Base-by-base conservation (phyloP, 306 rosid genomes). In the Cucurbita argyrosperma region DNA sequence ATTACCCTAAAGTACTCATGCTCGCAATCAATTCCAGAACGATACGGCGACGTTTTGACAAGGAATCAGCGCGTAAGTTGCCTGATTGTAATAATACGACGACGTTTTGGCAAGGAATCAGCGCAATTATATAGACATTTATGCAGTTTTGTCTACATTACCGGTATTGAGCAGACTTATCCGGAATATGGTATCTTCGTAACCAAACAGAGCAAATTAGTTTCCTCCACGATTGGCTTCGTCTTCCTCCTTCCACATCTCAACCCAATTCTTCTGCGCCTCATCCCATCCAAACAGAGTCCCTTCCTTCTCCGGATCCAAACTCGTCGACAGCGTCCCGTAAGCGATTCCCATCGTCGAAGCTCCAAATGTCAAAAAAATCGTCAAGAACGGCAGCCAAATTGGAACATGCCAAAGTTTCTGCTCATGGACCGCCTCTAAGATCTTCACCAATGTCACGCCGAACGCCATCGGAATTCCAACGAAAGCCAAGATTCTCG, bases 221-320 rank as follows among this genome's bases (percentile, higher is more conserved):
- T 68, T 13, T 14, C 55, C 16, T 62, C 13, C n/a, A 1, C 71
- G 62, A 39, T 55, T 72, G 56, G 21, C 37, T 45, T 71, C 72
- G 52, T 83, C 84, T n/a, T 94, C 96, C 70, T 89, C 90, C 76
- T 82, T 80, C 98, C 98, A 94, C 89, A 88, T 84, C 61, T 94
- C 96, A 5, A 74, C 90, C 96, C 97, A 94, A 71, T 90, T 90
- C 71, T 60, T 76, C 59, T 87, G 83, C 43, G 81, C 77, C 63
- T 91, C 85, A 73, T 86, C 83, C n/a, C 87, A 42, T 47, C 98
- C 98, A 64, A 94, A 82, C 70, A 91, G 12, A 4, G 96, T 80
- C 0, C 96, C 97, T 78, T 87, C 70, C 74, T 78, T 82, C 63
- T 82, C 91, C 55, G 73, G 84, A 74, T 94, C 96, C 92, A 90